These are phyloP conservation scores for Marchantia polymorpha DNA, from an alignment of 225 moss, liverwort and hornwort species.

Conservation along the genomic window DNA sequence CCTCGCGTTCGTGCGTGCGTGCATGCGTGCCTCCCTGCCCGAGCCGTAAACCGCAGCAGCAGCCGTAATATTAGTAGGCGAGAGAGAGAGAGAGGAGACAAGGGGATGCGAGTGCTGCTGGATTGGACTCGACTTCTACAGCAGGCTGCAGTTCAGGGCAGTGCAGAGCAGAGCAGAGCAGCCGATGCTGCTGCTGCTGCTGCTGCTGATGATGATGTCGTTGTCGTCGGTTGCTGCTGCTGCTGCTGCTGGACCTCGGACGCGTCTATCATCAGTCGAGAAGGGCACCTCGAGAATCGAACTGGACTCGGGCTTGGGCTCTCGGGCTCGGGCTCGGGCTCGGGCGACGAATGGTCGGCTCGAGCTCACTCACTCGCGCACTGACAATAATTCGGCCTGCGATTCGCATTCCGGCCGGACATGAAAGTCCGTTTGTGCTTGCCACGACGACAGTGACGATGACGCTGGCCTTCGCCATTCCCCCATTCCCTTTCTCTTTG, in stretches of 20 bases:
- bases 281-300: background rate
- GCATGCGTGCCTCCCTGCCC: background rate
- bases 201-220: background rate
- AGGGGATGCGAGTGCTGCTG: background rate
- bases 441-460: background rate
- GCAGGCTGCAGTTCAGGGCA: background rate
- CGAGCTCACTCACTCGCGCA: background rate
- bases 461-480: background rate
- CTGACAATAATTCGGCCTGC: background rate
- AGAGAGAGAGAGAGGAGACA: background rate
- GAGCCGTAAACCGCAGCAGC: background rate
- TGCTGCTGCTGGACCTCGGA: background rate
- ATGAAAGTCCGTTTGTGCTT: constrained; percentile 9
- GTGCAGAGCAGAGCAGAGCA: no score
- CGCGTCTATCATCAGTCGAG: background rate
- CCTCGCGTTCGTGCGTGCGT: background rate
- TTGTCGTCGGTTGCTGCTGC: no score
- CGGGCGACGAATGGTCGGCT: background rate
- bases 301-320: background rate
- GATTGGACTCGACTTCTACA: no score
- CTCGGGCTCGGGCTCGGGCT: background rate
- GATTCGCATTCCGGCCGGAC: background rate
- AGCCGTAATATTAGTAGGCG: constrained; percentile 5
- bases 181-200: background rate
- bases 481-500: background rate